Evolutionary conservation across 331 rosid species (phyloP), one percentile per base, ranked within the genome.

Genomic region (Stylosanthes scabra): DNA sequence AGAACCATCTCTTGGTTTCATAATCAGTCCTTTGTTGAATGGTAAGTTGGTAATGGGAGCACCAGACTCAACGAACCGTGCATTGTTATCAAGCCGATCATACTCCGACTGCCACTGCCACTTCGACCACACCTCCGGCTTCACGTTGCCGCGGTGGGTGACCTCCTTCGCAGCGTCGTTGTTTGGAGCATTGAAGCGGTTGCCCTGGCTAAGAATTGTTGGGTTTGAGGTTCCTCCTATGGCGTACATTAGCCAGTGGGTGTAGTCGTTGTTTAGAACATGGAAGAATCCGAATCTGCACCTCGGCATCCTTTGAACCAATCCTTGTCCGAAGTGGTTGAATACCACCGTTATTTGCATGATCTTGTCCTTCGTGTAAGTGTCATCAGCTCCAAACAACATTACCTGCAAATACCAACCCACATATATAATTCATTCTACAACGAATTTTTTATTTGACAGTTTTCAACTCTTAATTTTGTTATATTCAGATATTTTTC

Each of bases 161-260:
- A 86, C 81, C 86, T 79, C 27, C 59, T 74, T 74, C 0, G 72
- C 72, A 5, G 28, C 65, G 11, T 0, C 1, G 50, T 74, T 71
- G 25, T 71, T 51, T 2, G 86, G 82, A 42, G 89, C 90, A 9
- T 78, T 78, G 86, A 83, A 89, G 11, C 90, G 67, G 70, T 89
- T 89, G 12, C 90, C 96, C 61, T 89, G 91, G 68, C 92, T 87
- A 27, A 89, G 61, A 15, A 89, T 82, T 54, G 90, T 87, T 11
- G 96, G 96, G 16, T 57, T 70, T 45, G 75, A 72, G 76, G 80
- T 81, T 14, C 92, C 96, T 2, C 92, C 92, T 0, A 89, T 81
- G 80, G 96, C 96, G 12, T 89, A 89, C 96, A 87, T 89, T 12
- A 64, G 61, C 92, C 96, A 89, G 41, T 83, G 88, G 12, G 81